Conservation (phyloP, 441 rosid genomes). For the Erodium texanum region DNA sequence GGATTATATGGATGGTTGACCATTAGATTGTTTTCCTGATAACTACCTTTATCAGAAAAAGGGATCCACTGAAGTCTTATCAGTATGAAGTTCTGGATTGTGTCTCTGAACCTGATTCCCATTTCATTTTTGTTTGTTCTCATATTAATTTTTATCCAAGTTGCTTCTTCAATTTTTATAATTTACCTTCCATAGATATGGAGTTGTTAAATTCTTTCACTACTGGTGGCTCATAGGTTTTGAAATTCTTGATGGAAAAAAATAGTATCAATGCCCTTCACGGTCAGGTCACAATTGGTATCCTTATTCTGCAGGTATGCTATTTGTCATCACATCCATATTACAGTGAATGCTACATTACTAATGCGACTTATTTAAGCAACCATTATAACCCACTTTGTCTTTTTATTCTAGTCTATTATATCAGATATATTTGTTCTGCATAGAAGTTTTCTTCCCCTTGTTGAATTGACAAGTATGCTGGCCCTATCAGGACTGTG, state of each 20-base stretch:
- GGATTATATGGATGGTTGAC: neutral
- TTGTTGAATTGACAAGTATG: slow-evolving; percentile 7
- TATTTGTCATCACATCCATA: slow-evolving; percentile 13
- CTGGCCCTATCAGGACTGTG: slow-evolving; percentile 62
- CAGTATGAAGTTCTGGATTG: no score
- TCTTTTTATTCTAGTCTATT: neutral
- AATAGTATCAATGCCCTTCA: slow-evolving; percentile 82
- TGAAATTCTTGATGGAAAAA: slow-evolving; percentile 90
- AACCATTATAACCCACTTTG: neutral
- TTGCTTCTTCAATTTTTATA: neutral
- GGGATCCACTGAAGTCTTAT: no score
- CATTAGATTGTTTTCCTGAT: no score
- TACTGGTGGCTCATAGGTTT: slow-evolving; percentile 42
- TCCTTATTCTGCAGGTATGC: slow-evolving; percentile 82
- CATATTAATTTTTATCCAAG: neutral
- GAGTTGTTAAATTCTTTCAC: neutral
- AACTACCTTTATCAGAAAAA: no score
- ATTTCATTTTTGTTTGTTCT: neutral
- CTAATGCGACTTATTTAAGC: neutral
- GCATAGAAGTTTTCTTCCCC: slow-evolving; percentile 11
- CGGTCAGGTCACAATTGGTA: slow-evolving; percentile 95
- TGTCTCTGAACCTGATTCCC: no score
- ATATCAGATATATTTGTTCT: neutral
- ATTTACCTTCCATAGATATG: neutral
- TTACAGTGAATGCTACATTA: slow-evolving; percentile 1